Evolutionary conservation across 768 basidiomycete genomes (phyloP).

Genomic region (Boletus eberwhitei): DNA sequence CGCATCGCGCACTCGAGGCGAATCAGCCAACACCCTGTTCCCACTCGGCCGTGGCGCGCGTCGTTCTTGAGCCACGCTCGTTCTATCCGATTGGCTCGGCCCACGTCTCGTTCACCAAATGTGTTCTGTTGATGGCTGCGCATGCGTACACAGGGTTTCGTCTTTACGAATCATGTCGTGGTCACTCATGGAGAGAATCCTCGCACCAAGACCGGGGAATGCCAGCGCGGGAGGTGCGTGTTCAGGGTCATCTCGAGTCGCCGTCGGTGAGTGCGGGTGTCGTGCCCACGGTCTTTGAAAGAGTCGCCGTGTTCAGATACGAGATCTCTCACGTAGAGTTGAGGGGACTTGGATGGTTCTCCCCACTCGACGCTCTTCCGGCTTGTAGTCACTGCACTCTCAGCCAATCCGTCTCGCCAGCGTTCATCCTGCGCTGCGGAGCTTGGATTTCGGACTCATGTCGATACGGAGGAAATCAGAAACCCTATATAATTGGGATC

Average conservation of each 20-base stretch:
- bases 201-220: too few relatives aligned
- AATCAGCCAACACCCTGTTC: not conserved
- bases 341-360: not conserved
- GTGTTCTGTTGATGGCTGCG: not conserved
- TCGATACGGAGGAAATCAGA: not conserved
- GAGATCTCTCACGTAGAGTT: not conserved
- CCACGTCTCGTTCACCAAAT: not conserved
- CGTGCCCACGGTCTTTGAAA: not conserved
- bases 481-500: not conserved
- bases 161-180: not conserved
- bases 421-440: not conserved
- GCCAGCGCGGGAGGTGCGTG: not conserved
- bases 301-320: not conserved
- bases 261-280: not conserved
- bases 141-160: constrained; percentile 2
- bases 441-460: not conserved
- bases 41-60: not conserved
- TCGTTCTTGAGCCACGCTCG: not conserved
- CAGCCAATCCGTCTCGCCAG: not conserved
- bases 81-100: not conserved
- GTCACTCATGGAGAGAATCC: not conserved
- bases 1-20: constrained; percentile 2
- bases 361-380: not conserved
- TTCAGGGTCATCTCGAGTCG: not conserved
- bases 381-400: not conserved